A percentile compares a stretch with the other conserved stretches of the same genome.
Evolutionary conservation across 768 basidiomycete species (phyloP).

Genomic region (Dioszegia crocea): DNA sequence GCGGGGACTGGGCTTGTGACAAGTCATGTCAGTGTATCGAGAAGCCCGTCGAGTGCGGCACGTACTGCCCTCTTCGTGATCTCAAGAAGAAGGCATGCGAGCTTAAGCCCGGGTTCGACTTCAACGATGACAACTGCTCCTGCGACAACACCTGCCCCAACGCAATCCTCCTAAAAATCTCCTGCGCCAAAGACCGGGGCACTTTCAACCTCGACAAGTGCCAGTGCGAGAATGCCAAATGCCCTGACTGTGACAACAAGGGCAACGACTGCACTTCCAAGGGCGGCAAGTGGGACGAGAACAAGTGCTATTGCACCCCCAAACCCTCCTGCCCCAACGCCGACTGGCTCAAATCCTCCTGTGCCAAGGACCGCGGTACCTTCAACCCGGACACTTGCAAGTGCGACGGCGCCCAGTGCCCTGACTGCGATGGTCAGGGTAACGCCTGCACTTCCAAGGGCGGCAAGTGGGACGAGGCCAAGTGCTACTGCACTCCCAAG

Average conservation of each 20-base stretch:
- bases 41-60: slow-evolving; percentile 6
- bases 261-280: background rate
- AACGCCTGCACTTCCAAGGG: background rate
- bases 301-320: background rate
- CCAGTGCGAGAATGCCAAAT: background rate
- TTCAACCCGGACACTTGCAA: slow-evolving; percentile 1
- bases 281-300: background rate
- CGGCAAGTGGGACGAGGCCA: background rate
- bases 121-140: slow-evolving; percentile 5
- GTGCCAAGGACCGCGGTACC: background rate
- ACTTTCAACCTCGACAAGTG: background rate
- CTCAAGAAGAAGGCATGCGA: slow-evolving; percentile 7
- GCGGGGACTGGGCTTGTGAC: slow-evolving; percentile 3
- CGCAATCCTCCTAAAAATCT: too few species aligned
- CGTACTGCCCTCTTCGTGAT: slow-evolving; percentile 5
- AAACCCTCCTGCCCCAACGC: background rate
- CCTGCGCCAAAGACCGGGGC: background rate
- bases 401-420: slow-evolving; percentile 1
- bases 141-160: slow-evolving; percentile 4
- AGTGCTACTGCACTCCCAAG: slow-evolving; percentile 1
- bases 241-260: background rate
- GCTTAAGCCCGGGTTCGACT: slow-evolving; percentile 2
- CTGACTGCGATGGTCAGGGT: background rate
- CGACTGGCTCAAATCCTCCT: background rate
- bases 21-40: slow-evolving; percentile 5